phyloP scores from a whole-genome alignment of 2,329 filamentous ascomycete genomes.

The Fusarium odoratissimum region DNA sequence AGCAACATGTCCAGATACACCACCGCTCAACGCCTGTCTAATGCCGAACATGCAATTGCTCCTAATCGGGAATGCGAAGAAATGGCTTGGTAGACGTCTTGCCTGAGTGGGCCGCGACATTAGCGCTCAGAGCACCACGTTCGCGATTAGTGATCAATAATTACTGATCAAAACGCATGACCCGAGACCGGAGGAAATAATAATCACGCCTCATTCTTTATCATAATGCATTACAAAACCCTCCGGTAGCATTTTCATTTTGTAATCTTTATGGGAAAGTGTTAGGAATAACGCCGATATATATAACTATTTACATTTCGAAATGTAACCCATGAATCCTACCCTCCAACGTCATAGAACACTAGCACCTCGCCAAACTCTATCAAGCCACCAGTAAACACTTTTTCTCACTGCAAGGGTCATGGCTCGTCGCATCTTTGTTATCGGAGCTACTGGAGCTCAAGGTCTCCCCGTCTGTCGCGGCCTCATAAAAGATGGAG shows the following conservation, averaged over 20 bases:
- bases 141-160: not conserved
- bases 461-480: conserved; percentile 19
- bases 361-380: too few species aligned
- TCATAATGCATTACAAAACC: not conserved
- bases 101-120: accelerated
- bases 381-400: too few species aligned
- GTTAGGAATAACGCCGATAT: accelerated
- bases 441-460: conserved; percentile 18
- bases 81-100: accelerated
- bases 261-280: not conserved
- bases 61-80: not conserved
- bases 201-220: too few species aligned
- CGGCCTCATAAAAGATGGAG: conserved; percentile 2
- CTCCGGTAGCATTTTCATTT: accelerated
- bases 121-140: accelerated
- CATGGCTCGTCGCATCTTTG: conserved; percentile 3
- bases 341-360: too few species aligned
- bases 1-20: accelerated
- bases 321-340: not conserved
- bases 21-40: too few species aligned
- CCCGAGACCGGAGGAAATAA: not conserved
- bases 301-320: accelerated
- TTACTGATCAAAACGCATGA: not conserved
- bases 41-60: accelerated
- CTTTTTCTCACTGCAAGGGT: too few species aligned